These are phyloP conservation scores for Allantophomopsis cytisporea DNA, from an alignment of 2,329 filamentous ascomycete genomes.

Conservation along the genomic window DNA sequence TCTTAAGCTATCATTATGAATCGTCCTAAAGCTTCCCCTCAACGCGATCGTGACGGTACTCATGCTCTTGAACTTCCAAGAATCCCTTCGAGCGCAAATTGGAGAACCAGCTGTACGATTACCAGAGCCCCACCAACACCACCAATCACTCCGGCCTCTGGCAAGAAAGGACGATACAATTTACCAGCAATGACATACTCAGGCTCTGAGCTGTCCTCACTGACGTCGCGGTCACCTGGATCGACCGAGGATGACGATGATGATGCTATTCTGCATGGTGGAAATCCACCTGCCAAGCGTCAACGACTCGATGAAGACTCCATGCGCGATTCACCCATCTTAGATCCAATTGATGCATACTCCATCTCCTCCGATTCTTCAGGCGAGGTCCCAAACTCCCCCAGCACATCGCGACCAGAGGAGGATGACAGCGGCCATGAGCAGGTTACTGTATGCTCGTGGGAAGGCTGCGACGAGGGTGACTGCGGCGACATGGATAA, in stretches of 20 bases:
- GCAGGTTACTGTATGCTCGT: slow-evolving; percentile 65
- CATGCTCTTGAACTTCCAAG: no score
- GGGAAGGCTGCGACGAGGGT: slow-evolving; percentile 60
- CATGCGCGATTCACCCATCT: slow-evolving; percentile 7
- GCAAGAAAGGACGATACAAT: no score
- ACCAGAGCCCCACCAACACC: background rate
- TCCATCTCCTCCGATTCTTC: slow-evolving; percentile 86
- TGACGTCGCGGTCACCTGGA: background rate
- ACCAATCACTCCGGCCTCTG: no score
- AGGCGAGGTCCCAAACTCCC: slow-evolving; percentile 66
- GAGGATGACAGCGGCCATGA: slow-evolving; percentile 61
- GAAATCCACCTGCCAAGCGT: slow-evolving; percentile 9
- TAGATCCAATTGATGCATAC: slow-evolving; percentile 33
- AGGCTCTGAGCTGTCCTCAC: no score
- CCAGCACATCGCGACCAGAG: slow-evolving; percentile 50
- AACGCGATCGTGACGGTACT: background rate
- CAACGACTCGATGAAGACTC: slow-evolving; percentile 13
- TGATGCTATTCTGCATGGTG: no score
- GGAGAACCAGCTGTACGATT: no score
- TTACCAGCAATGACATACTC: no score
- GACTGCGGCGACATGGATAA: slow-evolving; percentile 71
- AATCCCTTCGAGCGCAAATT: no score
- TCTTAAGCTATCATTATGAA: no score
- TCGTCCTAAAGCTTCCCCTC: background rate
- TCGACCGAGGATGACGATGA: no score